Evolutionary conservation across 1,284 basidiomycete genomes (phyloP), one percentile per base, ranked within the genome.

Genomic region (Apiotrichum laibachii): DNA sequence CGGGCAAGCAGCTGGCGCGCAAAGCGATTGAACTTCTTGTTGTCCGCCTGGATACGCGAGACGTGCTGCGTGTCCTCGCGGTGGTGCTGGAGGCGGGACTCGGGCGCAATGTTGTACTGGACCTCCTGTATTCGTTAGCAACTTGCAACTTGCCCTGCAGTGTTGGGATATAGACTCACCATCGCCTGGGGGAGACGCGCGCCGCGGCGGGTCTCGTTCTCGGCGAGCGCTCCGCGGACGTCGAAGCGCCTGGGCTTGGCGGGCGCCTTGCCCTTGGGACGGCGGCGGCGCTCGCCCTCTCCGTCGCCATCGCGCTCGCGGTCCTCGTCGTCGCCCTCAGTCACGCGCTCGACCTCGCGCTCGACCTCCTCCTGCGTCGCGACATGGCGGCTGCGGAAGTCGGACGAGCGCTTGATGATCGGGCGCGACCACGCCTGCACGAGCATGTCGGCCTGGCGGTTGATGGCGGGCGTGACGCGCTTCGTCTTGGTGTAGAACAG

Each of bases 401-500:
- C 88, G 5, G 91, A 88, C 15, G 88, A 88, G 45, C 91, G 87
- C 72, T 93, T 92, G 79, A 96, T 88, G 78, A 96, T 95, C 0
- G 93, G 93, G n/a, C 93, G 84, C 26, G 90, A 91, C 92, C 92
- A 96, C 21, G 82, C 79, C 57, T 88, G 88, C 50, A 98, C 87
- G 50, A 99, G 87, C 49, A 88, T 85, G 67, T 89, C 86, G 13
- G 96, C 95, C 55, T 86, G 85, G 53, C 91, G 86, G 42, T 82
- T 81, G 60, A 99, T 88, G 53, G 87, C 84, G 0, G 89, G 84
- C 10, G 89, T 88, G 48, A 95, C 93, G 52, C 92, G 88, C 73
- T 88, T 90, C 40, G 77, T 77, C 73, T 94, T 91, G 34, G 91
- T 95, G 83, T 99, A 99, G 79, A 99, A 98, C 19, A 97, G 82